A percentile compares a stretch with the other conserved stretches of the same genome.
Conservation (phyloP, 73 alveolate genomes). For the Stentor coeruleus region DNA sequence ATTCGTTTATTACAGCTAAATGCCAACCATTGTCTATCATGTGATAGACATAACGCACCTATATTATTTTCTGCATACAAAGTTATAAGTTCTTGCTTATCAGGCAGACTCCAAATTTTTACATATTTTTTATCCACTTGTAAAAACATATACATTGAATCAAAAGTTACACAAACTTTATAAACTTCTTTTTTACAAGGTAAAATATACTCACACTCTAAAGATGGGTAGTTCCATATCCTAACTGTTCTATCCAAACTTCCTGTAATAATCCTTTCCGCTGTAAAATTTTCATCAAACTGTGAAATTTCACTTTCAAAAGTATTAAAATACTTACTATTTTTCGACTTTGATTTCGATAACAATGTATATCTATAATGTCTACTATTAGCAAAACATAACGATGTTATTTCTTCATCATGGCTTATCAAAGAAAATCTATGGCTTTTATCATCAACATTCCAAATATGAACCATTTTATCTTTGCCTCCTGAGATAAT, state of each 20-base stretch:
- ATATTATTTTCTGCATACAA: neutral
- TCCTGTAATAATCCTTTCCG: neutral
- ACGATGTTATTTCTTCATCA: neutral
- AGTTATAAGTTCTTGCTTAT: neutral
- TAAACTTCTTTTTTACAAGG: neutral
- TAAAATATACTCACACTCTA: too few relatives aligned
- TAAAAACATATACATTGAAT: neutral
- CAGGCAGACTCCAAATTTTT: neutral
- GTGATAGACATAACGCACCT: neutral
- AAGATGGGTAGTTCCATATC: neutral
- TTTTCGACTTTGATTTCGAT: neutral
- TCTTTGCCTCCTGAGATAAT: neutral
- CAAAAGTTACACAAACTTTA: neutral
- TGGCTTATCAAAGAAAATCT: neutral
- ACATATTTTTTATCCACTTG: neutral
- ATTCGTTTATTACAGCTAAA: neutral
- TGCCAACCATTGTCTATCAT: neutral
- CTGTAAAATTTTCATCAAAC: too few relatives aligned
- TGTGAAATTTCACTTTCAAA: neutral
- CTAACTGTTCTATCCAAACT: neutral
- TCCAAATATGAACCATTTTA: neutral
- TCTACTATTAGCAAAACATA: neutral
- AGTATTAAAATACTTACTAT: neutral
- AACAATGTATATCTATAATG: neutral
- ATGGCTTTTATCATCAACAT: neutral